Percentiles rank a stretch among this genome's conserved stretches.
Evolutionary conservation across 805 yeast species (phyloP).

Genomic region (Groenewaldozyma tartarivorans): DNA sequence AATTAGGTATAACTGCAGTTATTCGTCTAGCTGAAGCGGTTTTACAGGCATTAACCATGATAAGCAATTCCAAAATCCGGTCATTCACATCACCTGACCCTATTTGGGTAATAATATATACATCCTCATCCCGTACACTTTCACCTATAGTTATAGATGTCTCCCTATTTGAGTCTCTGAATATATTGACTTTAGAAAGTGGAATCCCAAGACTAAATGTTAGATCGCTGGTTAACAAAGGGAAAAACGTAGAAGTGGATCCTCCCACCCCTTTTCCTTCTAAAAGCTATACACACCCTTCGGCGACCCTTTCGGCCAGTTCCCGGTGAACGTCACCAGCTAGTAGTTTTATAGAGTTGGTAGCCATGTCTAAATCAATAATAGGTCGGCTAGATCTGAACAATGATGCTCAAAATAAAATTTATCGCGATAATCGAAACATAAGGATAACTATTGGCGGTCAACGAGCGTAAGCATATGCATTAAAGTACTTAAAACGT

Average conservation of each 20-base stretch:
- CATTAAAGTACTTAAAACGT: too few species aligned
- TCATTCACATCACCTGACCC: slow-evolving; percentile 85
- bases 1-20: slow-evolving; percentile 92
- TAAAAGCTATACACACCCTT: slow-evolving; percentile 24
- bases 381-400: too few species aligned
- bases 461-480: too few species aligned
- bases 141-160: slow-evolving; percentile 83
- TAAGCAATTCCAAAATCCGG: slow-evolving; percentile 73
- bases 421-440: too few species aligned
- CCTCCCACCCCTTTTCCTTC: neutral
- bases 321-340: slow-evolving; percentile 61
- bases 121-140: slow-evolving; percentile 85
- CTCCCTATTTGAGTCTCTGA: slow-evolving; percentile 77
- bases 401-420: too few species aligned
- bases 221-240: neutral
- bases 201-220: slow-evolving; percentile 45
- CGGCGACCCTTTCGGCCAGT: slow-evolving; percentile 65
- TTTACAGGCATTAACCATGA: slow-evolving; percentile 89
- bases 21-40: slow-evolving; percentile 91
- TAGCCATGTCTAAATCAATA: slow-evolving; percentile 19
- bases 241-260: neutral
- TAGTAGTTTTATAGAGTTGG: slow-evolving; percentile 48
- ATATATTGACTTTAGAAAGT: slow-evolving; percentile 64
- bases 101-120: slow-evolving; percentile 44
- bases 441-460: too few species aligned